Evolutionary conservation across 2,329 filamentous ascomycete genomes (phyloP), one percentile per base, ranked within the genome.

Genomic region (Fusarium heterosporum): DNA sequence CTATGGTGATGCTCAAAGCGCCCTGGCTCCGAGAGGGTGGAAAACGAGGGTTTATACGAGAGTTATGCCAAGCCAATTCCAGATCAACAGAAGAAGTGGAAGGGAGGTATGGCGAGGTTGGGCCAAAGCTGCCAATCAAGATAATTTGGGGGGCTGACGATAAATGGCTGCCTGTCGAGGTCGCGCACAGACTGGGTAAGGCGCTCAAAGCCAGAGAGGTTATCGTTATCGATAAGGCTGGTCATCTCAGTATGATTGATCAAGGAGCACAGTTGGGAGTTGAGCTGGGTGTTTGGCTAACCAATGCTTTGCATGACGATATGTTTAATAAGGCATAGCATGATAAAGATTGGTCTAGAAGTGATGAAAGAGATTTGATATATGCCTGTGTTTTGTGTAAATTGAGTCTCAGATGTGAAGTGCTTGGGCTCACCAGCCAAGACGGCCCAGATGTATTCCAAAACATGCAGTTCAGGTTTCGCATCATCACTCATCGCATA

Each of bases 131-230:
- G 12, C 78, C 79, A 0, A 77, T 82, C 7, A 79, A 75, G 59
- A 72, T 84, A 7, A 74, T 83, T 9, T 83, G 81, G 81, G 82
- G 81, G 2, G 73, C 72, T 25, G 67, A 81, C 4, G 81, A 84
- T 60, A 60, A 60, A 34, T 83, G 81, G 82, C 77, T 83, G 43
- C 80, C 79, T 0, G 74, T 75, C 1, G 76, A 80, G 48, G 77
- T 72, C 28, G 79, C 81, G 4, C 34, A 42, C 28, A 64, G 64
- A 28, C 49, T 74, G 25, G 65, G 71, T 3, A 61, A 72, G 42
- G 55, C 81, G 19, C 69, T 76, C 4, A 72, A 73, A 30, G 69
- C 75, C 4, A 68, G 68, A n/a, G 75, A 78, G 17, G 70, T 78
- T 34, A 74, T 79, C 4, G 48, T 79, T 67, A 74, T 75, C 29